Conservation (phyloP, 768 basidiomycete species). For the Leccinum obscurum region DNA sequence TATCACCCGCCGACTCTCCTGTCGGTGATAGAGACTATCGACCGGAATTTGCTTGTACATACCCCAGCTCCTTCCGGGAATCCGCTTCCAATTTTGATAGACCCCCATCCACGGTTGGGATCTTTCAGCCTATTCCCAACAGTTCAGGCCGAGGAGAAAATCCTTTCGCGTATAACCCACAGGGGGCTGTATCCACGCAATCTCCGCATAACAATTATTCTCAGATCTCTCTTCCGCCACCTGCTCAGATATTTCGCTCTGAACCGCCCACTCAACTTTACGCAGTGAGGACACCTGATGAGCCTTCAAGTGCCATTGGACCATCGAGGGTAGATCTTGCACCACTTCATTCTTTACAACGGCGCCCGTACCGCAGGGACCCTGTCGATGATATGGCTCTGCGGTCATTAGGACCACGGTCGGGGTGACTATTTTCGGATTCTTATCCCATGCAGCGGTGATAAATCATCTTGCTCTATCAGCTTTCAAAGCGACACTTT, state of each 20-base stretch:
- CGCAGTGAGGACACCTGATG: slow-evolving; percentile 29
- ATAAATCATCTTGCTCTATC: slow-evolving; percentile 20
- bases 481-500: slow-evolving; percentile 16
- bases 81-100: slow-evolving; percentile 19
- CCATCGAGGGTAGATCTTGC: slow-evolving; percentile 46
- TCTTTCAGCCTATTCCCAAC: slow-evolving; percentile 12
- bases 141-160: slow-evolving; percentile 8
- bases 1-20: slow-evolving; percentile 2
- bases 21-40: slow-evolving; percentile 18
- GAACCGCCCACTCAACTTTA: slow-evolving; percentile 32
- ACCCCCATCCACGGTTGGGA: slow-evolving; percentile 19
- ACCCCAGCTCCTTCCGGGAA: slow-evolving; percentile 21
- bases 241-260: slow-evolving; percentile 30
- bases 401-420: slow-evolving; percentile 44
- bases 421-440: slow-evolving; percentile 36
- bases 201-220: slow-evolving; percentile 13
- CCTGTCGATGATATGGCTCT: slow-evolving; percentile 63
- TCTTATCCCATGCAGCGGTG: slow-evolving; percentile 18
- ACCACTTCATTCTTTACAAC: slow-evolving; percentile 55
- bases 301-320: slow-evolving; percentile 20
- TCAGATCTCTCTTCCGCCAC: slow-evolving; percentile 35
- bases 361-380: slow-evolving; percentile 60
- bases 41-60: slow-evolving; percentile 18
- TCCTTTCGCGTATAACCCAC: slow-evolving; percentile 13
- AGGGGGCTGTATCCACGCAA: slow-evolving; percentile 2